Conservation (phyloP, 2,329 filamentous ascomycete genomes). For the Xylogone sp. region DNA sequence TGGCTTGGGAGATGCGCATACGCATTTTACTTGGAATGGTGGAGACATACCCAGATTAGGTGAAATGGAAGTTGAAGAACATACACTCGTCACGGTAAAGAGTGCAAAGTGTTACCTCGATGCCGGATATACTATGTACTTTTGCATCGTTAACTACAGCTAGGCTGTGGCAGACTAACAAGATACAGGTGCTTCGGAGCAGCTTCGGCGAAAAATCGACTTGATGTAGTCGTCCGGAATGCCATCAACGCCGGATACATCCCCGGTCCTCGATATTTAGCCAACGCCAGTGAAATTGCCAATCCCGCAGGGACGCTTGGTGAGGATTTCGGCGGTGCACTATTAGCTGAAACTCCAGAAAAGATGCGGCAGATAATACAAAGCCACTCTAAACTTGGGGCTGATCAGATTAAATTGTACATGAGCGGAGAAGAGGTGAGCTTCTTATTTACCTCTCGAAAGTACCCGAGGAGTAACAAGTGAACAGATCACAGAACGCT, state of each 20-base stretch:
- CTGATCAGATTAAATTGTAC: conserved; percentile 37
- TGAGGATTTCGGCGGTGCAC: conserved; percentile 25
- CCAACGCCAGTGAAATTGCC: conserved; percentile 44
- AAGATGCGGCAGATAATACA: conserved; percentile 34
- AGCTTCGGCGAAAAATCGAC: conserved; percentile 1
- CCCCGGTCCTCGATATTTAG: conserved; percentile 41
- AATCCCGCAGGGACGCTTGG: conserved; percentile 37
- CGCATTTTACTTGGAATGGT: conserved; percentile 43
- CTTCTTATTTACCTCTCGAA: no score
- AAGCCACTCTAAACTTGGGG: conserved; percentile 30
- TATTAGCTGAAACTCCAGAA: conserved; percentile 29
- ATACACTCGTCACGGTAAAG: conserved; percentile 38
- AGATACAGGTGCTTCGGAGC: conserved; percentile 11
- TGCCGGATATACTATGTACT: conserved; percentile 45
- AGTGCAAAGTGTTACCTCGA: conserved; percentile 40
- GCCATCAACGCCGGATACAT: conserved; percentile 43
- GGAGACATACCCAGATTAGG: conserved; percentile 36
- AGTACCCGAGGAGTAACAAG: no score
- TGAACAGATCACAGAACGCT: conserved; percentile 19
- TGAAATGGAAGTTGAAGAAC: conserved; percentile 40
- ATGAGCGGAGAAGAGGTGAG: no score
- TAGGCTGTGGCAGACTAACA: no score
- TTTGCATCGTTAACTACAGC: no score
- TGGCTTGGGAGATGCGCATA: conserved; percentile 43
- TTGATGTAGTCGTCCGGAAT: conserved; percentile 40